Evolutionary conservation across 768 basidiomycete species (phyloP).

Genomic region (Chalciporus piperatus): DNA sequence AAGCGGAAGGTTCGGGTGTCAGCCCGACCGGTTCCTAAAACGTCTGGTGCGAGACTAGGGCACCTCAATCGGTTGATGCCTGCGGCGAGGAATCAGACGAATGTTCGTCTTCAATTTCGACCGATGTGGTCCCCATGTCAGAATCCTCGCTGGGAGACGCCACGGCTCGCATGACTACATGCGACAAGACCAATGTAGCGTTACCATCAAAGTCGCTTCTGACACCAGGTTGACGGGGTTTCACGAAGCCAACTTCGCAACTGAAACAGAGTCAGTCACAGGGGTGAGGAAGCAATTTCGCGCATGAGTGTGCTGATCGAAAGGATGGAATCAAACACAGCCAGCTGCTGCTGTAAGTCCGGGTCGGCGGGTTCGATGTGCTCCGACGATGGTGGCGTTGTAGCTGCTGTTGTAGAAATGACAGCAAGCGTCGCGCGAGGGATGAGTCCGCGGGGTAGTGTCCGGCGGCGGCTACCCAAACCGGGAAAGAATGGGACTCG

Average conservation of each 20-base stretch:
- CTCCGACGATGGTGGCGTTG: background rate
- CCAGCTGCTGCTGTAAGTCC: background rate
- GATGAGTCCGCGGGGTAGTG: background rate
- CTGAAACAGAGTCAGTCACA: background rate
- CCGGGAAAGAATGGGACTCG: background rate
- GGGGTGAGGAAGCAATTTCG: background rate
- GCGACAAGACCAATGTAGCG: background rate
- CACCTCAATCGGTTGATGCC: too few relatives aligned
- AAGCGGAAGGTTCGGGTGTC: too few relatives aligned
- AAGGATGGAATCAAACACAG: background rate
- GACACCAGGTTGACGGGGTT: background rate
- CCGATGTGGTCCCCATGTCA: background rate
- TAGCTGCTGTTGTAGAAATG: background rate
- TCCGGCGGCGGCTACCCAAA: background rate
- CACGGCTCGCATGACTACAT: background rate
- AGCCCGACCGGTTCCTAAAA: too few relatives aligned
- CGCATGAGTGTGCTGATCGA: background rate
- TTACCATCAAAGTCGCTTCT: background rate
- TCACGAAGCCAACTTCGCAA: background rate
- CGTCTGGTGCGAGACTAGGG: too few relatives aligned
- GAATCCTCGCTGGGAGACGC: background rate
- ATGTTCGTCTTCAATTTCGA: background rate
- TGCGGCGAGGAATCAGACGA: too few relatives aligned
- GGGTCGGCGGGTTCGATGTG: background rate
- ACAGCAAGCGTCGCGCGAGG: background rate